These are phyloP conservation scores for Vigna trinervia DNA, from an alignment of 306 rosid species.

Conservation along the genomic window DNA sequence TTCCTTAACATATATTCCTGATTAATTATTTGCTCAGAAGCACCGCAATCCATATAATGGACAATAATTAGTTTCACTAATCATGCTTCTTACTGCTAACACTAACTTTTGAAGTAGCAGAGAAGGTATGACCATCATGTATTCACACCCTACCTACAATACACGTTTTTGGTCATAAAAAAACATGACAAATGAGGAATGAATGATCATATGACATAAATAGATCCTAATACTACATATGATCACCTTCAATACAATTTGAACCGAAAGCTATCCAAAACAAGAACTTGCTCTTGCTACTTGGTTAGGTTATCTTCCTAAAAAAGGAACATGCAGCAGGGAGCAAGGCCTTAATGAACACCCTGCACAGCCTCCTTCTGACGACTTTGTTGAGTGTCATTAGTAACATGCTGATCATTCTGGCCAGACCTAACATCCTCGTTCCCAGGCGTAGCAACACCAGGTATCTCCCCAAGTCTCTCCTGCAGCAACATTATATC, in stretches of 20 bases:
- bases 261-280: constrained; percentile 60
- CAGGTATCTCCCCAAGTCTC: constrained; percentile 20
- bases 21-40: background rate
- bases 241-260: constrained; percentile 40
- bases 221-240: constrained; percentile 54
- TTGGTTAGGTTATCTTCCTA: constrained; percentile 67
- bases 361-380: constrained; percentile 53
- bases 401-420: constrained; percentile 54
- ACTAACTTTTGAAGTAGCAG: constrained; percentile 41
- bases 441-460: background rate
- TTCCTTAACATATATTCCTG: constrained; percentile 13
- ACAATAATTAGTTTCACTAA: constrained; percentile 29
- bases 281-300: constrained; percentile 57
- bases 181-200: constrained; percentile 47
- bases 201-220: constrained; percentile 41
- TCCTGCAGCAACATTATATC: constrained; percentile 27
- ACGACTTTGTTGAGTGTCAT: constrained; percentile 54
- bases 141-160: constrained; percentile 53
- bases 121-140: constrained; percentile 30
- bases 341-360: constrained; percentile 56
- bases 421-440: constrained; percentile 60
- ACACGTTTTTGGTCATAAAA: constrained; percentile 37
- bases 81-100: constrained; percentile 48
- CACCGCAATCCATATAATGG: constrained; percentile 24
- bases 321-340: constrained; percentile 52